Base-by-base conservation (phyloP, 257 asterid genomes). In the Pogostemon cablin region DNA sequence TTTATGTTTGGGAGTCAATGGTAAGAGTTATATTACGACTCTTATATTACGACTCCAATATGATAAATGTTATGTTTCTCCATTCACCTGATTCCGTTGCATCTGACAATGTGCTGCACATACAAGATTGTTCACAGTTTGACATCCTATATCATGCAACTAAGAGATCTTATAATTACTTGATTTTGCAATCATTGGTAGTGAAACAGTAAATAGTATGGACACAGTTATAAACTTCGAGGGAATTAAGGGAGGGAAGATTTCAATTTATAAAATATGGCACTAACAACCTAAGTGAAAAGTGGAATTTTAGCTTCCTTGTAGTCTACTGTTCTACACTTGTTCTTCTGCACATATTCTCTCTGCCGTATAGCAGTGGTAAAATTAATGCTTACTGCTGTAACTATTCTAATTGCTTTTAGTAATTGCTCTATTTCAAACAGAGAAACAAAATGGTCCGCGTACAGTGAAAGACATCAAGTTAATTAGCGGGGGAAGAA, bases 371-470 rank as follows among this genome's bases (percentile, higher is more conserved):
- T 25, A 25, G 32, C 32, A 25, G 32, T 25, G 0, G 32, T 25
- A 25, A 25, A 25, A 25, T 1, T 25, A 40, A 44, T 40, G 1
- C 52, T 56, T 66, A 46, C 7, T 5, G 11, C 9, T 10, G 49
- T 40, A 20, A 35, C 40, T 32, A 37, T 20, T 55, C 42, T 17
- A 64, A 42, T 65, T 9, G 17, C 40, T 55, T 44, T 32, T 35
- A 8, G 39, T 48, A 40, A 0, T 60, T 39, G 15, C 34, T 50
- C 52, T 76, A 9, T 57, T 48, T 75, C 63, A 67, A 70, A 72
- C 88, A 92, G 98, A 90, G 65, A 92, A 88, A 76, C 91, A 81
- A 77, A 86, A 90, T 61, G 89, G 92, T 68, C 96, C 96, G 7
- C 82, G 84, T 46, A 86, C 92, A 4, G 86, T 83, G 8, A 90